These are phyloP conservation scores for Crepidotus variabilis DNA, from an alignment of 768 basidiomycete genomes.

Conservation along the genomic window DNA sequence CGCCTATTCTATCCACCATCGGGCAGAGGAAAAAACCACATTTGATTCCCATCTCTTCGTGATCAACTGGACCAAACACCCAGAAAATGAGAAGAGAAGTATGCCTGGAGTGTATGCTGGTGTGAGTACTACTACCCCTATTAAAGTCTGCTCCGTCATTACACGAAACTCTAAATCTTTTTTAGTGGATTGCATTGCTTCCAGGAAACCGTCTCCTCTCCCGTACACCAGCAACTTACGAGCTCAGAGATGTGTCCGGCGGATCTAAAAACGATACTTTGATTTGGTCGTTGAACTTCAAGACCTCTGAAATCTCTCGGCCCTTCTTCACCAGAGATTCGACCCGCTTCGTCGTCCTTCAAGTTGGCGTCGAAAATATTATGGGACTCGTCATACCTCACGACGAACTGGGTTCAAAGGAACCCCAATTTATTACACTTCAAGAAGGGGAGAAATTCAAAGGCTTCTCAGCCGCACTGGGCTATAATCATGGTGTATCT, in stretches of 20 bases:
- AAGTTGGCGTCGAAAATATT: background rate
- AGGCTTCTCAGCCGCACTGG: background rate
- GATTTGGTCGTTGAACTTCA: background rate
- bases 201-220: background rate
- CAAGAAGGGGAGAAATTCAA: background rate
- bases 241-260: background rate
- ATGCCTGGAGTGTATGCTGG: background rate
- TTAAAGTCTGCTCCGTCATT: background rate
- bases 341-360: background rate
- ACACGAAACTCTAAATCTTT: background rate
- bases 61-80: background rate
- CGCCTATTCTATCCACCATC: background rate
- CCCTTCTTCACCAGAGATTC: background rate
- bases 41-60: background rate
- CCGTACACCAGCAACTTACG: background rate
- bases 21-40: background rate
- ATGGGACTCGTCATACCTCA: background rate
- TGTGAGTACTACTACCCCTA: background rate
- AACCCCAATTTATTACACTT: background rate
- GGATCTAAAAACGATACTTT: background rate
- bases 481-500: background rate
- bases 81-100: background rate
- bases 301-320: background rate
- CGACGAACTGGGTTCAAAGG: background rate
- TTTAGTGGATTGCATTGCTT: background rate